phyloP scores from a whole-genome alignment of 116 monocot species.

The Phalaenopsis hybrid region DNA sequence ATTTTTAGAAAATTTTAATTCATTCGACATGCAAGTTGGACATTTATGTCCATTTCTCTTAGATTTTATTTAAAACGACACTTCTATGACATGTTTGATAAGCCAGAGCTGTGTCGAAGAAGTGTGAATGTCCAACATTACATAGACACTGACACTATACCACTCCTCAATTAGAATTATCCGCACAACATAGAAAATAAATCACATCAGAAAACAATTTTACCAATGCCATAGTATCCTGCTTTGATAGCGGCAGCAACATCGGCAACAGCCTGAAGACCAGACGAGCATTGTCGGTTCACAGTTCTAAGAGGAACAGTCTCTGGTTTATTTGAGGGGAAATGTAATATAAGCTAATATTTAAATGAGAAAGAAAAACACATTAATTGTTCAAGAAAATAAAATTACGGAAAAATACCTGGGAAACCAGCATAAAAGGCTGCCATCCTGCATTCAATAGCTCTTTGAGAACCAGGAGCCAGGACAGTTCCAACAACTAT shows the following conservation, averaged over 20 bases:
- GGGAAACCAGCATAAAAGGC: conserved; percentile 97
- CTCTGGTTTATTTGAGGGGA: conserved; percentile 26
- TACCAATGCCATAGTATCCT: conserved; percentile 93
- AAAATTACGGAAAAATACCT: conserved; percentile 19
- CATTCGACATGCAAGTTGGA: no score
- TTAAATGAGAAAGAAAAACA: background rate
- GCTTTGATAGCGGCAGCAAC: conserved; percentile 95
- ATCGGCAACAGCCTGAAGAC: conserved; percentile 95
- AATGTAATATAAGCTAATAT: background rate
- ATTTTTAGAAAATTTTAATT: no score
- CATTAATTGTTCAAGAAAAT: background rate
- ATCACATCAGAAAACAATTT: background rate
- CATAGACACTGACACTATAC: no score
- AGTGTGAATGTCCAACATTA: no score
- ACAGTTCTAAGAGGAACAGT: conserved; percentile 90
- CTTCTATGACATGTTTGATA: no score
- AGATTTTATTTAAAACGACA: no score
- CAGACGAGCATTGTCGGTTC: conserved; percentile 93
- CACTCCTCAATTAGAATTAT: conserved; percentile 9
- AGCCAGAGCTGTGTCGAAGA: no score
- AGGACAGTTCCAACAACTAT: conserved; percentile 73
- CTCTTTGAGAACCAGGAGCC: conserved; percentile 81
- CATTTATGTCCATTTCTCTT: no score
- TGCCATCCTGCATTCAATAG: conserved; percentile 88
- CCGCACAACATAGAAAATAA: background rate